Conservation (phyloP, 768 basidiomycete species). For the Mycena filopes region DNA sequence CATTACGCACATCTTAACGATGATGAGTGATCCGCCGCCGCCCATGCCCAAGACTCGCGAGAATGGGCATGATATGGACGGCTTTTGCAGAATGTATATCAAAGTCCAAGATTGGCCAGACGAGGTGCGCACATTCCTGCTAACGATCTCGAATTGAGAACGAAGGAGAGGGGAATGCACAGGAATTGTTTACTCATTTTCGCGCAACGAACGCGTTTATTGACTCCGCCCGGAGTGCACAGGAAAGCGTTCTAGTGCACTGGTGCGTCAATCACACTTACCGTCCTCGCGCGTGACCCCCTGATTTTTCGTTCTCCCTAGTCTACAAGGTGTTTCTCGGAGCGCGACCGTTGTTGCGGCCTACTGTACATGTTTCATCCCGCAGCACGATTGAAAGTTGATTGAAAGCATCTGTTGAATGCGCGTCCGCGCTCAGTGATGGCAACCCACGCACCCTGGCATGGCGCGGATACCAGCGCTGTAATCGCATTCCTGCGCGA, state of each 20-base stretch:
- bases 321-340: conserved; percentile 11
- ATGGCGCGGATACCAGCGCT: neutral
- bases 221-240: conserved; percentile 2
- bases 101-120: conserved; percentile 9
- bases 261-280: neutral
- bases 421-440: no score
- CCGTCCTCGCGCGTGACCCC: no score
- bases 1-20: conserved; percentile 19
- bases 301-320: no score
- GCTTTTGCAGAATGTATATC: neutral
- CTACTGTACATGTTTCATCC: conserved; percentile 7
- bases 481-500: conserved; percentile 13
- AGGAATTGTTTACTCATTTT: conserved; percentile 15
- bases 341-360: conserved; percentile 23
- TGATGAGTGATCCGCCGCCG: neutral
- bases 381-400: no score
- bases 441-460: conserved; percentile 1
- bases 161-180: no score
- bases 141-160: neutral
- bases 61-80: neutral
- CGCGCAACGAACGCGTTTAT: conserved; percentile 15
- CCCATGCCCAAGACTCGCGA: no score
- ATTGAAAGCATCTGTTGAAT: no score
- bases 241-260: conserved; percentile 18
- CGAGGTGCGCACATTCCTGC: neutral